Base-by-base conservation (phyloP, 2,329 filamentous ascomycete species). In the Ambrosiella cleistominuta region DNA sequence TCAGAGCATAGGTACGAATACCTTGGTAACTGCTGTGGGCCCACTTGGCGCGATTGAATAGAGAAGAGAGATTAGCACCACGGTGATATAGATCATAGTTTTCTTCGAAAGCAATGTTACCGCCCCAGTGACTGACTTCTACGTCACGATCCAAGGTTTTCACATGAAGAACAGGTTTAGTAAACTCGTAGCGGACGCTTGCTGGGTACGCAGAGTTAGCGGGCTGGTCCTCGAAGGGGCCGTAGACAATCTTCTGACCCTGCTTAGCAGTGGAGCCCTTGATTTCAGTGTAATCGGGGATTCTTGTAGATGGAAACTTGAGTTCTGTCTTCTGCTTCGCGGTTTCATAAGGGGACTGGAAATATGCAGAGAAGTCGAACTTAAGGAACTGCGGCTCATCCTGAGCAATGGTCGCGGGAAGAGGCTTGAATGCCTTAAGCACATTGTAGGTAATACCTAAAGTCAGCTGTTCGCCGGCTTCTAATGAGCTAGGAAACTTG, bases 101-200 rank as follows among this genome's bases (percentile, higher is more conserved):
- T 73, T 98, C 93, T 72, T 98, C 93, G 54, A 90, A 88, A 1
- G 93, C 93, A 57, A 97, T 72, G 68, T 98, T 98, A 62, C 93
- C 93, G 64, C 93, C 93, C 93, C 93, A 98, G 71, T 97, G 93
- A 68, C 88, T 95, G 65, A 98, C 85, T 70, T 98, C 93, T 62
- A 98, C 74, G 66, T 97, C 90, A 61, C 93, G 84, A 71, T 97
- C 88, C 61, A 98, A 75, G 13, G 80, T 75, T 39, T 82, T 81
- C 55, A 88, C 80, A 66, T 93, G 87, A 49, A 83, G 85, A 59
- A 98, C 75, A 11, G 93, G 91, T 72, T 91, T 94, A 63, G 87
- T 96, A 73, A 93, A 96, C 70, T 98, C 90, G 71, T 95, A 97
- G 62, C 93, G 86, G 57, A 96, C 83, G 63, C 77, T 81, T 60